These are phyloP conservation scores for Boletus rubropictus DNA, from an alignment of 768 basidiomycete species.

Conservation along the genomic window DNA sequence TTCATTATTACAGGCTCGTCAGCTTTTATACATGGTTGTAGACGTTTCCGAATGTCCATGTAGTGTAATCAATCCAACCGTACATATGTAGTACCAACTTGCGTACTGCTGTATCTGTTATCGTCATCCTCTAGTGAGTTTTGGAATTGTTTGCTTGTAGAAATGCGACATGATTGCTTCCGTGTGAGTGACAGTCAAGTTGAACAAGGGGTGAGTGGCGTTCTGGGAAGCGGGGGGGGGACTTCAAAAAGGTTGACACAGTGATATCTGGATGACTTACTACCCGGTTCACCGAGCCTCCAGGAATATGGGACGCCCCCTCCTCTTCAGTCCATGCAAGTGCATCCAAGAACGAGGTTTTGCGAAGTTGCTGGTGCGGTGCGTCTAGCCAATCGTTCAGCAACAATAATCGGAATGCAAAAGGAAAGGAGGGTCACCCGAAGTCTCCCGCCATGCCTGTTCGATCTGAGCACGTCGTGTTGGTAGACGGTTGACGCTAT, in stretches of 20 bases:
- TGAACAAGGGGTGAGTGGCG: conserved; percentile 76
- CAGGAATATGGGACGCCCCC: conserved; percentile 49
- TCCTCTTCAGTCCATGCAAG: conserved; percentile 68
- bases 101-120: not conserved
- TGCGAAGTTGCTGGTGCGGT: conserved; percentile 28
- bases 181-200: conserved; percentile 63
- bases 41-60: not conserved
- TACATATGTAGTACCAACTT: conserved; percentile 4
- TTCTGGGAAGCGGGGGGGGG: conserved; percentile 43
- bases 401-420: not conserved
- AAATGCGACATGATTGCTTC: conserved; percentile 68
- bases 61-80: not conserved
- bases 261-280: conserved; percentile 34
- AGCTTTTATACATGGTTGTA: not conserved
- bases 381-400: conserved; percentile 22
- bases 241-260: not conserved
- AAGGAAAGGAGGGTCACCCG: conserved; percentile 2
- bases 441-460: conserved; percentile 34
- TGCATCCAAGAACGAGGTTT: conserved; percentile 46
- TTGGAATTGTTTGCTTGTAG: conserved; percentile 54
- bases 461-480: conserved; percentile 31
- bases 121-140: conserved; percentile 18
- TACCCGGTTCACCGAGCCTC: conserved; percentile 57
- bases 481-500: conserved; percentile 53
- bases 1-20: not conserved